Conservation (phyloP, 306 rosid genomes). For the Biancaea sappan region DNA sequence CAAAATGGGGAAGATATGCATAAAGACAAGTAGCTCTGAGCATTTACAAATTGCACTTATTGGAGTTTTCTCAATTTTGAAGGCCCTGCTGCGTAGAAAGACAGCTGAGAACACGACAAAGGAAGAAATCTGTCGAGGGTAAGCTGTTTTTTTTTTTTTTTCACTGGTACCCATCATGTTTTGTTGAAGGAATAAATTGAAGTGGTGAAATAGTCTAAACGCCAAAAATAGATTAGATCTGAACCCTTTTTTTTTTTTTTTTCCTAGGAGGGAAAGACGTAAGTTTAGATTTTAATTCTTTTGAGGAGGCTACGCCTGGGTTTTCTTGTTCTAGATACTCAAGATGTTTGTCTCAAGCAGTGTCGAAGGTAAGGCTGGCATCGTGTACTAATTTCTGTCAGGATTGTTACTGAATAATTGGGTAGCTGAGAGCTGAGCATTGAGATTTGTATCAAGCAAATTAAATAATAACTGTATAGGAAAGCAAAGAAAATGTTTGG, state of each 20-base stretch:
- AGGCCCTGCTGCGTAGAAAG: constrained; percentile 53
- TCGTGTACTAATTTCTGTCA: constrained; percentile 25
- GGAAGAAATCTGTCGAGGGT: constrained; percentile 40
- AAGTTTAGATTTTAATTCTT: constrained; percentile 19
- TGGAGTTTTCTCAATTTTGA: constrained; percentile 68
- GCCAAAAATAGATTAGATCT: constrained; percentile 15
- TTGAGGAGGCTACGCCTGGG: constrained; percentile 28
- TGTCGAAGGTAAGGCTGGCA: constrained; percentile 36
- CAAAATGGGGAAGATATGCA: constrained; percentile 81
- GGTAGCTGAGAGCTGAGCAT: constrained; percentile 26
- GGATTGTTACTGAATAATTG: constrained; percentile 31
- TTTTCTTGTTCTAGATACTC: constrained; percentile 22
- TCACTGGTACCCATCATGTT: constrained; percentile 11
- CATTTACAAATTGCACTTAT: constrained; percentile 77
- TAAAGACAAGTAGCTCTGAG: constrained; percentile 78
- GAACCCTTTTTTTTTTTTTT: constrained; percentile 35
- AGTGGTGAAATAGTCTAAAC: constrained; percentile 35
- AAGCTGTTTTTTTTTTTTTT: constrained; percentile 29
- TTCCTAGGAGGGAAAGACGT: not conserved
- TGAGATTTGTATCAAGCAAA: constrained; percentile 34
- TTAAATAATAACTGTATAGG: constrained; percentile 50
- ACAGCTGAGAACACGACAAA: constrained; percentile 27
- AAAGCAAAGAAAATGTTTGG: constrained; percentile 14
- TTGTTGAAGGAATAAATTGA: constrained; percentile 26
- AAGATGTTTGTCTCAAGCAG: constrained; percentile 34